Conservation (phyloP, 192 early-diverging fungal species). For the Umbelopsis ramanniana region DNA sequence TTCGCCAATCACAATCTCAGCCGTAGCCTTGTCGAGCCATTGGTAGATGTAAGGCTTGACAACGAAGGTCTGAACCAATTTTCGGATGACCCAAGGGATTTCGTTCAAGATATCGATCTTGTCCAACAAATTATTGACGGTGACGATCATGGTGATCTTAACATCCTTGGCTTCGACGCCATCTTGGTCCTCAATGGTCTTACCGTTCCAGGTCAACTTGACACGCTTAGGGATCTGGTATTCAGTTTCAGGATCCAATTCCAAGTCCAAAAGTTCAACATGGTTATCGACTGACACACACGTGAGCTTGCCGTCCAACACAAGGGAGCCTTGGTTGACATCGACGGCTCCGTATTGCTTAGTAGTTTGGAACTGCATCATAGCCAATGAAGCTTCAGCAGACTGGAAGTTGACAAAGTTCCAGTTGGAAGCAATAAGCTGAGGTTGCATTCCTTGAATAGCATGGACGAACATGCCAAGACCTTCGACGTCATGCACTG, state of each 20-base stretch:
- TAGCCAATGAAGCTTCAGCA: conserved; percentile 59
- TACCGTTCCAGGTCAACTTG: conserved; percentile 78
- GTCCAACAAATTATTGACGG: conserved; percentile 66
- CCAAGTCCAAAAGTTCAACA: conserved; percentile 63
- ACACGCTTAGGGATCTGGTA: conserved; percentile 80
- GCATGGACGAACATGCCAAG: conserved; percentile 83
- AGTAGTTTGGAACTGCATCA: conserved; percentile 83
- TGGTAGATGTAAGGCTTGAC: conserved; percentile 95
- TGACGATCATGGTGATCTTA: conserved; percentile 66
- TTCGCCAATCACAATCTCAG: conserved; percentile 78
- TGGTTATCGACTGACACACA: conserved; percentile 80
- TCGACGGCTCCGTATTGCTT: conserved; percentile 67
- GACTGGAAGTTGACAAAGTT: conserved; percentile 83
- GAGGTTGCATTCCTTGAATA: conserved; percentile 84
- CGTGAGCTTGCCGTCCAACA: conserved; percentile 65
- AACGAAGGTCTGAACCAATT: conserved; percentile 89
- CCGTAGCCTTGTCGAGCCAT: conserved; percentile 80
- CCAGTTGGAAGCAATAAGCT: conserved; percentile 83
- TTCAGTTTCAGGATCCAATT: conserved; percentile 79
- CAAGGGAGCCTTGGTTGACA: conserved; percentile 76
- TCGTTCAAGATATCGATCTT: conserved; percentile 92
- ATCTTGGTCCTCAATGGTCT: conserved; percentile 66
- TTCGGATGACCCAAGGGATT: conserved; percentile 89
- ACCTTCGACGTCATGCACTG: conserved; percentile 69
- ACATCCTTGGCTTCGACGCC: conserved; percentile 63